Evolutionary conservation across 345 rosid genomes (phyloP), one percentile per base, ranked within the genome.

Genomic region (Bruguiera parviflora): DNA sequence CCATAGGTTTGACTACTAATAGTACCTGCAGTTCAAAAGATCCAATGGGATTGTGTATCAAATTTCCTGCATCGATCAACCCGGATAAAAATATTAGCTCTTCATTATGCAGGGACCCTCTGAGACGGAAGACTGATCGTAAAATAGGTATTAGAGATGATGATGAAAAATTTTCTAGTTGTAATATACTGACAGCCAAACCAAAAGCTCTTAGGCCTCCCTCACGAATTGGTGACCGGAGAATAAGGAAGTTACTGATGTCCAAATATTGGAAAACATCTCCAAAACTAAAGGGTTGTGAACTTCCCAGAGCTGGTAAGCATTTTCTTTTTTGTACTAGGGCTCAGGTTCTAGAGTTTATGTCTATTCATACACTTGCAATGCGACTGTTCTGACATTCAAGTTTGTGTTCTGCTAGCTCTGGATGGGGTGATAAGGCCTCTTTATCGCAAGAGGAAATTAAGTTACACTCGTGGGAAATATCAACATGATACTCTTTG

Each of bases 121-220:
- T 83, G 79, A 81, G 78, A 77, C 82, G 49, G 66, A 80, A 85
- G 89, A 84, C 74, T 72, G 76, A 69, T 60, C 29, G 55, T 77
- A 88, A 81, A 69, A 79, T 89, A 88, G 88, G 76, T 83, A 58
- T 67, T 75, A 87, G 84, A 84, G 92, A 91, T 87, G 87, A 84
- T 82, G 95, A 88, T 1, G 88, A 87, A 82, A 88, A 84, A 25
- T 75, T 75, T 78, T 72, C 78, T 85, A 88, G 89, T 83, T 86
- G 55, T 27, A 80, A 80, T 64, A 91, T 75, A 71, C 61, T 73
- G 82, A 79, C 72, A 75, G 79, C 72, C 67, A 87, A 77, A 73
- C 73, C 74, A 67, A 89, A 77, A 81, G 74, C 84, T 9, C 78
- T 70, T 76, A 86, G 90, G 96, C 85, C 84, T 78, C 76, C 83